Evolutionary conservation across 2,329 filamentous ascomycete species (phyloP).

Genomic region (Tolypocladium tundrense): DNA sequence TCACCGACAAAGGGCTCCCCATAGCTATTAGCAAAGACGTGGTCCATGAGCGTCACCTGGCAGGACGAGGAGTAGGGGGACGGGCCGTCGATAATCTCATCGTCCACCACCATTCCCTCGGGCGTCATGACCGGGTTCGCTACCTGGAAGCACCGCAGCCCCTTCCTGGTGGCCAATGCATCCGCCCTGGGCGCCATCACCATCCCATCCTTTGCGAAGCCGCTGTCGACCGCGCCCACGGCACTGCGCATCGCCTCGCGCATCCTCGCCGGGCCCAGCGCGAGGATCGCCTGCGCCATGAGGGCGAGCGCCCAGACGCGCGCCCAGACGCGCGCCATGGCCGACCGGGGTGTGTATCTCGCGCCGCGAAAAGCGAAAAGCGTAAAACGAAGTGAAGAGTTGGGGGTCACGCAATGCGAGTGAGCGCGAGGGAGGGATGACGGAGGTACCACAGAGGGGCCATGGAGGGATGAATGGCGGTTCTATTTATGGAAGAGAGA

Average conservation of each 20-base stretch:
- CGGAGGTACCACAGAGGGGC: neutral
- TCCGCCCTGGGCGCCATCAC: neutral
- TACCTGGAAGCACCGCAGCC: conserved; percentile 54
- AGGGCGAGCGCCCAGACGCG: neutral
- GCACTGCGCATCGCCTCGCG: neutral
- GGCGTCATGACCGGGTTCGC: conserved; percentile 53
- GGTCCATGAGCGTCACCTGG: conserved; percentile 53
- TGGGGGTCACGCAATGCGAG: neutral
- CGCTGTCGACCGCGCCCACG: neutral
- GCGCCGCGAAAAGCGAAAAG: neutral
- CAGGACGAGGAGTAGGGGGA: conserved; percentile 20
- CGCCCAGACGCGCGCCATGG: neutral
- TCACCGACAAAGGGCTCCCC: conserved; percentile 62
- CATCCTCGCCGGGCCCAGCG: neutral
- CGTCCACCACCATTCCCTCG: conserved; percentile 17
- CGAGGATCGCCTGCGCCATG: neutral
- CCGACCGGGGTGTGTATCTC: neutral
- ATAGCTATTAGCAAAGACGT: conserved; percentile 64
- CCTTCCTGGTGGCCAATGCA: neutral
- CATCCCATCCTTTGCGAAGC: neutral
- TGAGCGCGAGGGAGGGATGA: neutral
- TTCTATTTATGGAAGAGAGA: neutral
- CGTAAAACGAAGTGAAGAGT: neutral
- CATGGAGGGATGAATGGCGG: neutral
- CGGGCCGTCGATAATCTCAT: conserved; percentile 1